phyloP scores from a whole-genome alignment of 306 rosid species.

The Datisca glomerata region DNA sequence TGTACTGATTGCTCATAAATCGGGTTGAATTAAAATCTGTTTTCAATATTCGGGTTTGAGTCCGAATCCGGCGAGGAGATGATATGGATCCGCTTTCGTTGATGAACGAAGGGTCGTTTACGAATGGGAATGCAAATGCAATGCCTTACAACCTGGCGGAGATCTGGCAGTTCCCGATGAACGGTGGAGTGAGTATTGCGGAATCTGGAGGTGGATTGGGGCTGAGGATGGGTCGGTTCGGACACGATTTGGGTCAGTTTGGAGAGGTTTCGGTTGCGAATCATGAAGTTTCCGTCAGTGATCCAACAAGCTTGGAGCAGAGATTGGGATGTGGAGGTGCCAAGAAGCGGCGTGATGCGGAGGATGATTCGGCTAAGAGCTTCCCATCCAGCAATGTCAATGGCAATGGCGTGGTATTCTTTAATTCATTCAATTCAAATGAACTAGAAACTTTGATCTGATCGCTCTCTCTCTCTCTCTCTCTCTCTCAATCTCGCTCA shows the following conservation, averaged over 20 bases:
- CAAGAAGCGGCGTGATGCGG: constrained; percentile 41
- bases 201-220: constrained; percentile 41
- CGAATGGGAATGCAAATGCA: constrained; percentile 33
- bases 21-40: no score
- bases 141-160: constrained; percentile 41
- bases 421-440: constrained; percentile 1
- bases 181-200: constrained; percentile 8
- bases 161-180: constrained; percentile 68
- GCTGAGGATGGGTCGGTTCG: constrained; percentile 32
- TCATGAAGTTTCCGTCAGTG: constrained; percentile 25
- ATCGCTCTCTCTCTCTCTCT: no score
- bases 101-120: constrained; percentile 30
- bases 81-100: constrained; percentile 70
- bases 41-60: constrained; percentile 11
- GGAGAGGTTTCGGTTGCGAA: constrained; percentile 25
- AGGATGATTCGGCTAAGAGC: constrained; percentile 38
- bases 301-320: constrained; percentile 30
- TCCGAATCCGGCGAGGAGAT: background rate
- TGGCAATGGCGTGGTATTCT: constrained; percentile 44
- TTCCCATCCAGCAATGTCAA: constrained; percentile 39
- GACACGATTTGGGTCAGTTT: constrained; percentile 27
- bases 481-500: no score
- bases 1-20: no score
- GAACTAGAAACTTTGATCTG: constrained; percentile 2
- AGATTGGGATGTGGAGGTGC: constrained; percentile 12